These are phyloP conservation scores for Annulohypoxylon nitens DNA, from an alignment of 495 filamentous ascomycete species.

Conservation along the genomic window DNA sequence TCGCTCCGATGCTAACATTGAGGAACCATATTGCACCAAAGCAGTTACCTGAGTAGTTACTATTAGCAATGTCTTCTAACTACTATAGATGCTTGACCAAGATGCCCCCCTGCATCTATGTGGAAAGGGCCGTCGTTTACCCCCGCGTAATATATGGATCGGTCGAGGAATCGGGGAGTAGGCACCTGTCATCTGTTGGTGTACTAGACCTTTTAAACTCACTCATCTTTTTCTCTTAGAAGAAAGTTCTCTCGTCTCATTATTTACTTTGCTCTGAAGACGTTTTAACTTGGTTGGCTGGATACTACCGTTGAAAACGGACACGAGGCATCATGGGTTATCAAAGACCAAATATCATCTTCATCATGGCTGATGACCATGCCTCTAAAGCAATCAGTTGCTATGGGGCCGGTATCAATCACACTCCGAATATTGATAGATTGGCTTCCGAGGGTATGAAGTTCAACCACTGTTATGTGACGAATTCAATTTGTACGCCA, in stretches of 20 bases:
- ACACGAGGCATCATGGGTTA: conserved; percentile 16
- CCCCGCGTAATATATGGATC: background rate
- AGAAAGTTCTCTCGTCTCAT: background rate
- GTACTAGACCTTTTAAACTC: background rate
- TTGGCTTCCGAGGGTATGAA: conserved; percentile 59
- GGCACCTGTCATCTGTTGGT: background rate
- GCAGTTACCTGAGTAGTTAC: background rate
- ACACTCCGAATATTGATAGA: conserved; percentile 60
- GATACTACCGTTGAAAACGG: background rate
- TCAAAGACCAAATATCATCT: conserved; percentile 57
- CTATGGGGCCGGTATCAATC: conserved; percentile 60
- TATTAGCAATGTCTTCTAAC: background rate
- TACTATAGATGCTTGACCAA: background rate
- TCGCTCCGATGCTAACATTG: background rate
- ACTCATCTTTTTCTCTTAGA: background rate
- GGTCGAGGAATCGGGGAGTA: background rate
- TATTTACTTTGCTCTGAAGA: background rate
- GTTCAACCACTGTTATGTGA: conserved; percentile 65
- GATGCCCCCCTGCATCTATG: no score
- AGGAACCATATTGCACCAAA: background rate
- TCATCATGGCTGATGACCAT: conserved; percentile 65
- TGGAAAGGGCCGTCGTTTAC: background rate
- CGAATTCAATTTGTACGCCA: conserved; percentile 62
- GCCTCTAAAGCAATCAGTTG: conserved; percentile 58
- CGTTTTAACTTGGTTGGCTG: background rate